Conservation (phyloP, 805 yeast genomes). For the Blastobotrys americana region DNA sequence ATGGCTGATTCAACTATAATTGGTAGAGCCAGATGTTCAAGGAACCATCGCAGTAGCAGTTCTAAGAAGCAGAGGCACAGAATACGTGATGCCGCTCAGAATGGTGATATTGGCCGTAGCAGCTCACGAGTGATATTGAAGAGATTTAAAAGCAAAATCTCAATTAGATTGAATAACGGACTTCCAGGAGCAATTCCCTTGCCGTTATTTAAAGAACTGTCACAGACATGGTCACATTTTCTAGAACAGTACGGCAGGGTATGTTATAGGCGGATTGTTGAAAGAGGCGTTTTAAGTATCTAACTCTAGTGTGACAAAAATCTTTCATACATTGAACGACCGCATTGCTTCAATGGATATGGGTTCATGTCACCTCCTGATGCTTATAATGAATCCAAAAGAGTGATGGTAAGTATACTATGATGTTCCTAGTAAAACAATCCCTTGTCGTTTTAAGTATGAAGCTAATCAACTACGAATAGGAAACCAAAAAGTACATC, state of each 20-base stretch:
- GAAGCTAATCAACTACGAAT: no score
- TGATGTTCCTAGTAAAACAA: no score
- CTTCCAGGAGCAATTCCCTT: constrained; percentile 10
- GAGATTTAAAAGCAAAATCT: no score
- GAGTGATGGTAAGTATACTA: constrained; percentile 37
- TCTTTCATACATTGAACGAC: constrained; percentile 40
- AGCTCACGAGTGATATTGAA: no score
- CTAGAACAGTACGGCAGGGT: constrained; percentile 13
- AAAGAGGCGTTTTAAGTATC: background rate
- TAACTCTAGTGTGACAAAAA: constrained; percentile 8
- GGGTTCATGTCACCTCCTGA: constrained; percentile 57
- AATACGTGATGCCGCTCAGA: no score
- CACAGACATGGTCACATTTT: constrained; percentile 18
- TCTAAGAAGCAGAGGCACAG: no score
- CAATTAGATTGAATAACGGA: no score
- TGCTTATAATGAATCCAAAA: constrained; percentile 40
- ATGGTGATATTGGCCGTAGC: no score
- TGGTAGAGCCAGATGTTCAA: no score
- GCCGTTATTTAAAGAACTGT: constrained; percentile 10
- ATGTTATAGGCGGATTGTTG: background rate
- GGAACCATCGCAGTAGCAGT: no score
- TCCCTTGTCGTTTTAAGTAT: no score
- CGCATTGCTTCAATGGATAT: constrained; percentile 41
- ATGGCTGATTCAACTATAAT: no score
- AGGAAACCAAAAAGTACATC: constrained; percentile 12